phyloP scores from a whole-genome alignment of 2,329 filamentous ascomycete species.

The Knufia petricola region DNA sequence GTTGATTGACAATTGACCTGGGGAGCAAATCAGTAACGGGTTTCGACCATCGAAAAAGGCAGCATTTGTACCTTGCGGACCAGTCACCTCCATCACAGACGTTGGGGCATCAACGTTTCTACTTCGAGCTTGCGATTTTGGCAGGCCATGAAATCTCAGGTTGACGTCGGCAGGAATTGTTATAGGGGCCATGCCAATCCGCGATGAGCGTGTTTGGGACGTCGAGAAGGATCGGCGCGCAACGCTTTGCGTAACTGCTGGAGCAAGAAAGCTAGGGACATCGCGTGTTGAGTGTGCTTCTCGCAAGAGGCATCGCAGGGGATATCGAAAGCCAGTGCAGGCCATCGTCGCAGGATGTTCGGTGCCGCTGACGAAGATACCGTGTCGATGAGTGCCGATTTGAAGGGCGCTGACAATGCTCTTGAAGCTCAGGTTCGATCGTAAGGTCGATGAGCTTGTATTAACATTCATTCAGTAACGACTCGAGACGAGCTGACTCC shows the following conservation, averaged over 20 bases:
- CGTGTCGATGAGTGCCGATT: too few relatives aligned
- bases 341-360: conserved; percentile 45
- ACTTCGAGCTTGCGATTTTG: conserved; percentile 47
- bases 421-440: neutral
- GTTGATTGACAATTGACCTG: conserved; percentile 64
- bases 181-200: conserved; percentile 74
- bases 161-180: conserved; percentile 77
- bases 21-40: conserved; percentile 11
- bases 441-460: neutral
- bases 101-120: conserved; percentile 54
- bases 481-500: neutral
- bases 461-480: neutral
- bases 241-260: conserved; percentile 49
- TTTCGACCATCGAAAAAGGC: conserved; percentile 10
- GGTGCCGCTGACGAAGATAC: too few relatives aligned
- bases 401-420: too few relatives aligned
- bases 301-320: conserved; percentile 47
- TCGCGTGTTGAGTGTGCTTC: conserved; percentile 40
- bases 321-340: conserved; percentile 52
- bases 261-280: conserved; percentile 64
- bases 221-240: conserved; percentile 58
- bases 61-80: conserved; percentile 58
- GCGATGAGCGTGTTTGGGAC: conserved; percentile 58
- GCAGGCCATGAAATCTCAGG: conserved; percentile 57
- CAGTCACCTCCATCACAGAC: conserved; percentile 61